These are phyloP conservation scores for Arctostaphylos glauca DNA, from an alignment of 148 eudicot species.

Conservation along the genomic window DNA sequence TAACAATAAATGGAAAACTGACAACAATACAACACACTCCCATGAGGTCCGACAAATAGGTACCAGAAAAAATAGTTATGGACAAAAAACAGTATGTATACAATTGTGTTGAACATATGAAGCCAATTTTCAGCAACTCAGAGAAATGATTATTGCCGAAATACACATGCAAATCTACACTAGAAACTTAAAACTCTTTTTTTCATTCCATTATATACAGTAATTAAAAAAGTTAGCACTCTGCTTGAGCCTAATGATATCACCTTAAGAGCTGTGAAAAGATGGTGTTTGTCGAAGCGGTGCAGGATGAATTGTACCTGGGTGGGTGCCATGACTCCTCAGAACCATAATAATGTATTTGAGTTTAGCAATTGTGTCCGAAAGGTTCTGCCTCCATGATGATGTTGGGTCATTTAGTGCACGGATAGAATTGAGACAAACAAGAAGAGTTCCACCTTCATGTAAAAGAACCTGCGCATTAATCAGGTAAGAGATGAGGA, in stretches of 20 bases:
- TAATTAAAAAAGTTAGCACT: background rate
- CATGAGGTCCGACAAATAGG: background rate
- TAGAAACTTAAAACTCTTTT: background rate
- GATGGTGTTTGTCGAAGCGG: slow-evolving; percentile 25
- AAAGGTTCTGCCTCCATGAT: slow-evolving; percentile 64
- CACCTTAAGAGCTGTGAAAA: slow-evolving; percentile 10
- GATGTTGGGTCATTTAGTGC: slow-evolving; percentile 65
- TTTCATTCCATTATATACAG: slow-evolving; percentile 2
- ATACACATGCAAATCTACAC: slow-evolving; percentile 10
- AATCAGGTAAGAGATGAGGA: slow-evolving; percentile 11
- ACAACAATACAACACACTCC: background rate
- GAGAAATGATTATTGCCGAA: background rate
- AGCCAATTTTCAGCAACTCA: background rate
- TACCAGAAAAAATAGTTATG: background rate
- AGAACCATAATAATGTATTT: slow-evolving; percentile 26
- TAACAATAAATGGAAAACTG: background rate
- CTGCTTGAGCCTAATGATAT: slow-evolving; percentile 8
- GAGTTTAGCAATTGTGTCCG: slow-evolving; percentile 34
- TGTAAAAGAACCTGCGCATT: slow-evolving; percentile 81
- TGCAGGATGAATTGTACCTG: slow-evolving; percentile 48
- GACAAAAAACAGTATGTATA: background rate
- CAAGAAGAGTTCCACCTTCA: slow-evolving; percentile 94
- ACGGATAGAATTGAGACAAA: slow-evolving; percentile 88
- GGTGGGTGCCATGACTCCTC: slow-evolving; percentile 20
- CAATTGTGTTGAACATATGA: background rate